A percentile compares a stretch with the other conserved stretches of the same genome.
phyloP scores from a whole-genome alignment of 805 yeast genomes.

The Lipomyces orientalis region DNA sequence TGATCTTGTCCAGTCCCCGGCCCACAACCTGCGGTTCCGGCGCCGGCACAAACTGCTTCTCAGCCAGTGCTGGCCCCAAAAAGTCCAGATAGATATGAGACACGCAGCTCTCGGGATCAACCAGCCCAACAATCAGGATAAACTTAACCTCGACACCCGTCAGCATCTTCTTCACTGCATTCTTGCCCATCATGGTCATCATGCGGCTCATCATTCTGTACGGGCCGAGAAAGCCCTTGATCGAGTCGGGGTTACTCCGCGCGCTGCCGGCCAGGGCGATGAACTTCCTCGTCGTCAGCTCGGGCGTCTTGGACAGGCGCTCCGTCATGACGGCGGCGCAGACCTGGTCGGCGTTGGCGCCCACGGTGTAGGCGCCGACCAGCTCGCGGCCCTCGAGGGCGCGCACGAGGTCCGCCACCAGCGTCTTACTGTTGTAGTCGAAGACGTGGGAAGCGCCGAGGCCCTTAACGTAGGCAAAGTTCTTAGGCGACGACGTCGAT shows the following conservation, averaged over 20 bases:
- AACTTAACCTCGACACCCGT: constrained; percentile 7
- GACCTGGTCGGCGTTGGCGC: background rate
- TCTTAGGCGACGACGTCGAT: constrained; percentile 59
- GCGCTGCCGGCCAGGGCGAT: too few relatives aligned
- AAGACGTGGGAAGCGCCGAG: constrained; percentile 60
- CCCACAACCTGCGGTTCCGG: constrained; percentile 31
- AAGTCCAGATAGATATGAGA: background rate
- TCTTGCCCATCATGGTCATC: too few relatives aligned
- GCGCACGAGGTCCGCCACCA: constrained; percentile 27
- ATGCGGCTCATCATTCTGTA: too few relatives aligned
- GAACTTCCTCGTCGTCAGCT: too few relatives aligned
- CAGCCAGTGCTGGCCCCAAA: constrained; percentile 8
- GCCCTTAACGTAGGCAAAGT: constrained; percentile 49
- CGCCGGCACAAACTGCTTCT: constrained; percentile 13
- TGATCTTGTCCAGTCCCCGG: constrained; percentile 38
- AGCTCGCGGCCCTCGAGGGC: background rate
- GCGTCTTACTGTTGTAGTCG: constrained; percentile 57
- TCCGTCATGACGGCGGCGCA: background rate
- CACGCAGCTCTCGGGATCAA: background rate
- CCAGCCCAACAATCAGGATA: background rate
- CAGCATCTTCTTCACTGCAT: background rate
- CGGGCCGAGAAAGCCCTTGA: too few relatives aligned
- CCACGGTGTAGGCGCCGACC: background rate
- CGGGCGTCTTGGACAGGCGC: too few relatives aligned
- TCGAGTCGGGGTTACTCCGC: too few relatives aligned